Evolutionary conservation across 106 monocot species (phyloP), one percentile per base, ranked within the genome.

Genomic region (Platanthera zijinensis): DNA sequence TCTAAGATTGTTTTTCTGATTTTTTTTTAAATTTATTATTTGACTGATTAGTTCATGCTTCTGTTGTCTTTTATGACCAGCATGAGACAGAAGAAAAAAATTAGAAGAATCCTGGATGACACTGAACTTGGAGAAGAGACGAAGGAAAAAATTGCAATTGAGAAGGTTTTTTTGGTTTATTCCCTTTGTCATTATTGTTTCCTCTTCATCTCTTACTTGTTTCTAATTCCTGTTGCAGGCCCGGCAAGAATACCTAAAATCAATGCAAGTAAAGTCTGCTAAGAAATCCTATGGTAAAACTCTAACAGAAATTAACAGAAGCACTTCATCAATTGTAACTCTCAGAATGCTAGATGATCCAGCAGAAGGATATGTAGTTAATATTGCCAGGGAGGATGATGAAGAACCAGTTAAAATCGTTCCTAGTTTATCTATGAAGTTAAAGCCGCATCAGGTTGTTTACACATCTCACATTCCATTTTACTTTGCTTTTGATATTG

Each of bases 71-170:
- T 52, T 28, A 83, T 77, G 73, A 87, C 78, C 67, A 91, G 78
- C 74, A 93, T 62, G 78, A 88, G 81, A 57, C 70, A 77, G 39
- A 97, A 97, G 78, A 91, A 82, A 75, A 89, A 73, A 84, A 94
- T 97, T 22, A 85, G 97, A 63, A 94, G 97, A 75, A 97, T 97
- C 13, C 87, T 97, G 80, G 97, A 97, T 80, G 97, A 97, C 81
- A 77, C 89, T 62, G 97, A 97, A 78, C 97, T 97, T 75, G 86
- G 84, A 39, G 94, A 94, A 82, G 94, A 91, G 82, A 97, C 97
- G n/a, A 91, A 88, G 83, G 78, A 74, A 69, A 97, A 92, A 83
- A 94, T 97, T 82, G 97, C 91, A 59, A 69, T 94, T n/a, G 97
- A 97, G 80, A 91, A 97, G 91, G 97, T 92, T 70, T 57, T 11